These are phyloP conservation scores for Vitis hybrid DNA, from an alignment of 177 flowering plant genomes.

Conservation along the genomic window DNA sequence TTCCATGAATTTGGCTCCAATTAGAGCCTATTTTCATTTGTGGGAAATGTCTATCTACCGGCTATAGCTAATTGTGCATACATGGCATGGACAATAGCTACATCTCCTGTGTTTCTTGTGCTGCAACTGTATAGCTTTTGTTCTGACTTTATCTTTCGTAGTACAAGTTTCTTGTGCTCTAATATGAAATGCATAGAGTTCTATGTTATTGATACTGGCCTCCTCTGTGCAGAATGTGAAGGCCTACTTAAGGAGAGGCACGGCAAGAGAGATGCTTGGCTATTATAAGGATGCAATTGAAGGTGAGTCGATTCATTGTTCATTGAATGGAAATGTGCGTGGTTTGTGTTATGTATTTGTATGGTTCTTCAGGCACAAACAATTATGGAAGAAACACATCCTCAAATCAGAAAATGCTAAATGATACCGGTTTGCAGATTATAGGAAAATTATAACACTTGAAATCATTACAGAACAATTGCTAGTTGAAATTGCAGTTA, in stretches of 20 bases:
- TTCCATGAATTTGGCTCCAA: too few relatives aligned
- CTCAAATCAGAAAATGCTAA: neutral
- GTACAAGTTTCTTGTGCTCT: neutral
- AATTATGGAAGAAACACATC: too few relatives aligned
- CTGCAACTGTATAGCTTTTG: neutral
- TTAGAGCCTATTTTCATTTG: too few relatives aligned
- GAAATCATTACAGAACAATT: neutral
- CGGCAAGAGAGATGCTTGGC: slow-evolving; percentile 96
- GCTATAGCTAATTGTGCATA: too few relatives aligned
- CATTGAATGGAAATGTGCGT: neutral
- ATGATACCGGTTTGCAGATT: neutral
- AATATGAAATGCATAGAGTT: neutral
- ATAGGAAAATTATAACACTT: neutral
- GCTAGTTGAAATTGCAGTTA: neutral
- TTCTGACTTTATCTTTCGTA: neutral
- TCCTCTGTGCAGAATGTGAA: slow-evolving; percentile 67
- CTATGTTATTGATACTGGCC: neutral
- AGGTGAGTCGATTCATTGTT: slow-evolving; percentile 44
- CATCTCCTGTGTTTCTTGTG: neutral
- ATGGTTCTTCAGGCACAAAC: neutral
- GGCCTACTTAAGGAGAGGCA: slow-evolving; percentile 90
- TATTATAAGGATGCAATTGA: slow-evolving; percentile 88
- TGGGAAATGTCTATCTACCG: too few relatives aligned
- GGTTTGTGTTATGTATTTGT: neutral
- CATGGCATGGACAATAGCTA: too few relatives aligned